A percentile compares a stretch with the other conserved stretches of the same genome.
These are phyloP conservation scores for Gleditsia sinensis DNA, from an alignment of 306 rosid species.

Conservation along the genomic window DNA sequence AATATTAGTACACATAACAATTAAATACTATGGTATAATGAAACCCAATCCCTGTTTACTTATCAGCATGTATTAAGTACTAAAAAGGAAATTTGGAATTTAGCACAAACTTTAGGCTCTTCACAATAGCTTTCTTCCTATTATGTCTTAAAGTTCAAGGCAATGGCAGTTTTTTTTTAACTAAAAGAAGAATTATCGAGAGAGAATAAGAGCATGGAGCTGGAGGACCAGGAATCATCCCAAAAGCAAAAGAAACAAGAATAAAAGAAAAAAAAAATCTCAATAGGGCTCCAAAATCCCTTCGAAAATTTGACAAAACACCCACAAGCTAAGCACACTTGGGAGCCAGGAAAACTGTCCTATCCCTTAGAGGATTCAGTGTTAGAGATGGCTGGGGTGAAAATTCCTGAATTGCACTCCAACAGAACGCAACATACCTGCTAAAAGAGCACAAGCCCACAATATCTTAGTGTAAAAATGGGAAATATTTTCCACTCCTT, in stretches of 20 bases:
- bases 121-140: neutral
- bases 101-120: neutral
- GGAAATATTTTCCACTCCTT: too few species aligned
- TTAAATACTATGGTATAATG: neutral
- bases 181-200: neutral
- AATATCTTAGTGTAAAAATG: too few species aligned
- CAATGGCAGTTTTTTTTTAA: slow-evolving; percentile 10
- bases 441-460: neutral
- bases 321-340: neutral
- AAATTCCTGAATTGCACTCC: neutral
- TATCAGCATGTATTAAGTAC: slow-evolving; percentile 26
- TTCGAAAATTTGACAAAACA: neutral
- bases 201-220: neutral
- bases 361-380: neutral
- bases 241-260: neutral
- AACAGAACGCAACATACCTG: neutral
- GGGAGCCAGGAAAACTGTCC: neutral
- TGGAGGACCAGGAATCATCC: slow-evolving; percentile 13
- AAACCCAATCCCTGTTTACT: slow-evolving; percentile 27
- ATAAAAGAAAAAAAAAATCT: neutral
- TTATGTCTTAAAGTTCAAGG: slow-evolving; percentile 16
- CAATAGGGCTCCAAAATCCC: neutral
- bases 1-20: slow-evolving; percentile 26
- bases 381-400: neutral
- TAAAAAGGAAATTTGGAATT: slow-evolving; percentile 18